Percentiles rank a stretch among this genome's conserved stretches.
Conservation (phyloP, 345 rosid genomes). For the Theobroma cacao region DNA sequence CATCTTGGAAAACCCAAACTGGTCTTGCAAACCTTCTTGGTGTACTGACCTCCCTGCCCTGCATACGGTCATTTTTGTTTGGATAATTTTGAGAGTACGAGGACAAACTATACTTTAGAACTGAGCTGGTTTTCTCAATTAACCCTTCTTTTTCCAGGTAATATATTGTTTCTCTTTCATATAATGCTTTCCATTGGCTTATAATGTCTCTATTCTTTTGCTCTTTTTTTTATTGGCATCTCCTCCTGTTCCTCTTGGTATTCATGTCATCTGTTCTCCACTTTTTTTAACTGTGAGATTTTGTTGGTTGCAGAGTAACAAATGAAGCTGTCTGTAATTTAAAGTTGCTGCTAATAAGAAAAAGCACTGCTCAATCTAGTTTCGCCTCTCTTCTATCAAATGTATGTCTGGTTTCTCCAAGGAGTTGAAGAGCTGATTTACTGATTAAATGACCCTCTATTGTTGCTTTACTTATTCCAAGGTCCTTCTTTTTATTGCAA, state of each 20-base stretch:
- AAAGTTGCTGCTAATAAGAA: background rate
- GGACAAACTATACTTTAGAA: background rate
- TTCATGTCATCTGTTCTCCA: background rate
- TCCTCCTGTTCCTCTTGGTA: background rate
- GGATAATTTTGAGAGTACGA: background rate
- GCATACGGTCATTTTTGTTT: background rate
- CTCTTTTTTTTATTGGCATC: background rate
- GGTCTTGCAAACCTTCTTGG: background rate
- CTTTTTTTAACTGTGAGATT: background rate
- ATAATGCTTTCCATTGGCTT: background rate
- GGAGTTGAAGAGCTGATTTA: background rate
- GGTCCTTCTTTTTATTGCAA: background rate
- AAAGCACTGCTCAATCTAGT: background rate
- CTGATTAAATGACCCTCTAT: background rate
- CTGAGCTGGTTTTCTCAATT: background rate
- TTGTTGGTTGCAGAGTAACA: conserved; percentile 14
- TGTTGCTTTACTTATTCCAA: background rate
- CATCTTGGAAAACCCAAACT: background rate
- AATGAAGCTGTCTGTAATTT: conserved; percentile 1
- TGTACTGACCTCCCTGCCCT: background rate
- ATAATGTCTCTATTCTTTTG: background rate
- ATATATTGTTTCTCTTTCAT: background rate
- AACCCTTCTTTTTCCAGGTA: too few species aligned
- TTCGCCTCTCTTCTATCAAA: background rate
- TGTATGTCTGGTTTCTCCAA: background rate